Conservation (phyloP, 352 stramenopile genomes). For the Phytophthora pseudosyringae region DNA sequence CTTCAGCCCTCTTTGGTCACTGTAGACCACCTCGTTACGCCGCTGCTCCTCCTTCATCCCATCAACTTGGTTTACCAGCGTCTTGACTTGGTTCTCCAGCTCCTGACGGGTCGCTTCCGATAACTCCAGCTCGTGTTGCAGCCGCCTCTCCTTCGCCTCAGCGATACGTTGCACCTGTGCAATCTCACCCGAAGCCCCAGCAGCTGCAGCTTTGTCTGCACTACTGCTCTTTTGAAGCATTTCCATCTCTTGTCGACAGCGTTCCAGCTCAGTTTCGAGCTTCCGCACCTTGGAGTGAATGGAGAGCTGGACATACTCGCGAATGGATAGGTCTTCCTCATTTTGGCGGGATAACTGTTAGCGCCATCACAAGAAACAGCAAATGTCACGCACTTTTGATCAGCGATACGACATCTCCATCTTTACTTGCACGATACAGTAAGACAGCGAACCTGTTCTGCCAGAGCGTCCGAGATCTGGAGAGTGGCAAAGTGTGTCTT, state of each 20-base stretch:
- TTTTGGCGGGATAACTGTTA: slow-evolving; percentile 54
- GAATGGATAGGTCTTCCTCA: slow-evolving; percentile 60
- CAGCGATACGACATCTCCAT: too few species aligned
- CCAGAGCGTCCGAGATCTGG: slow-evolving; percentile 67
- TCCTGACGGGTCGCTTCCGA: slow-evolving; percentile 57
- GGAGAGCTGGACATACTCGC: slow-evolving; percentile 65
- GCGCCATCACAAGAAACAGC: too few species aligned
- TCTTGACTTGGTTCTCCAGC: slow-evolving; percentile 56
- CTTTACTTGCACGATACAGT: neutral
- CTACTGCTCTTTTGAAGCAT: slow-evolving; percentile 29
- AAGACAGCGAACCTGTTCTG: slow-evolving; percentile 48
- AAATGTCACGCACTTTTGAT: too few species aligned
- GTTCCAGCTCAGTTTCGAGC: slow-evolving; percentile 48
- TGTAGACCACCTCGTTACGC: slow-evolving; percentile 35
- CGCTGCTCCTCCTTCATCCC: slow-evolving; percentile 52
- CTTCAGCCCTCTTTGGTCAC: slow-evolving; percentile 35
- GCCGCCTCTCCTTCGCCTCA: slow-evolving; percentile 41
- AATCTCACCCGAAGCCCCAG: slow-evolving; percentile 42
- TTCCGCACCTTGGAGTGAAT: slow-evolving; percentile 54
- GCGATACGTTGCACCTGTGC: slow-evolving; percentile 34
- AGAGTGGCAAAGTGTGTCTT: slow-evolving; percentile 68
- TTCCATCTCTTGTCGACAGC: slow-evolving; percentile 46
- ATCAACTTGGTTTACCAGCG: slow-evolving; percentile 54
- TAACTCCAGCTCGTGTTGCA: slow-evolving; percentile 61
- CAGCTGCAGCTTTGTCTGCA: slow-evolving; percentile 42